A percentile compares a stretch with the other conserved stretches of the same genome.
Evolutionary conservation across 257 asterid genomes (phyloP).

Genomic region (Cynanchum wilfordii): DNA sequence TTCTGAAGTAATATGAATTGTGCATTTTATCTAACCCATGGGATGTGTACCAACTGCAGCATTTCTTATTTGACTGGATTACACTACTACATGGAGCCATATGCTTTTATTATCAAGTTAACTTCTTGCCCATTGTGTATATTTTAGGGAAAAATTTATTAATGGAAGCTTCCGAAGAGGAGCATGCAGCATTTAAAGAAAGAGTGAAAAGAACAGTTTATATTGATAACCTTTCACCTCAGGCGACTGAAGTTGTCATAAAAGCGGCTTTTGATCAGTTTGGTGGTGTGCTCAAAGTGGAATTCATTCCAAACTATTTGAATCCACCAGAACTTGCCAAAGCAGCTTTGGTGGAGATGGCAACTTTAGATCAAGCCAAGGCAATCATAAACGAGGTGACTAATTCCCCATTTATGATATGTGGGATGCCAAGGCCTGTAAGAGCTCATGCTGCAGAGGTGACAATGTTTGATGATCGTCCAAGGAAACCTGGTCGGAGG

Average conservation of each 20-base stretch:
- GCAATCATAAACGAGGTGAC: slow-evolving; percentile 32
- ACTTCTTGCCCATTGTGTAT: not conserved
- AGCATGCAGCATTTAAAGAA: slow-evolving; percentile 54
- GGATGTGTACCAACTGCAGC: not conserved
- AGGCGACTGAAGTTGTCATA: slow-evolving; percentile 46
- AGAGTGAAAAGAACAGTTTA: slow-evolving; percentile 57
- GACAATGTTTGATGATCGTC: slow-evolving; percentile 78
- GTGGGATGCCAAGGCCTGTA: slow-evolving; percentile 93
- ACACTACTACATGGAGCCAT: not conserved
- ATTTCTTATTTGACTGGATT: not conserved
- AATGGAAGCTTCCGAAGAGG: slow-evolving; percentile 39
- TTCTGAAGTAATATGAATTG: not conserved
- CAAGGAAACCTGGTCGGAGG: slow-evolving; percentile 53
- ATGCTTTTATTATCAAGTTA: not conserved
- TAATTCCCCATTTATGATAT: slow-evolving; percentile 54
- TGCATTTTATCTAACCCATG: not conserved
- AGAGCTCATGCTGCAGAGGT: slow-evolving; percentile 45
- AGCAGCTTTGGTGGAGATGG: slow-evolving; percentile 83
- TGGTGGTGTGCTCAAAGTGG: slow-evolving; percentile 49
- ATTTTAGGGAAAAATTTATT: not conserved
- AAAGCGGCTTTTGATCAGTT: slow-evolving; percentile 73
- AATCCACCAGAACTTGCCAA: slow-evolving; percentile 36
- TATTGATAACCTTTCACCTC: slow-evolving; percentile 59
- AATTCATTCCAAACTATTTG: slow-evolving; percentile 50
- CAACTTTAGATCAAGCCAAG: slow-evolving; percentile 40